Conservation (phyloP, 495 filamentous ascomycete species). For the Aspergillus baeticus region DNA sequence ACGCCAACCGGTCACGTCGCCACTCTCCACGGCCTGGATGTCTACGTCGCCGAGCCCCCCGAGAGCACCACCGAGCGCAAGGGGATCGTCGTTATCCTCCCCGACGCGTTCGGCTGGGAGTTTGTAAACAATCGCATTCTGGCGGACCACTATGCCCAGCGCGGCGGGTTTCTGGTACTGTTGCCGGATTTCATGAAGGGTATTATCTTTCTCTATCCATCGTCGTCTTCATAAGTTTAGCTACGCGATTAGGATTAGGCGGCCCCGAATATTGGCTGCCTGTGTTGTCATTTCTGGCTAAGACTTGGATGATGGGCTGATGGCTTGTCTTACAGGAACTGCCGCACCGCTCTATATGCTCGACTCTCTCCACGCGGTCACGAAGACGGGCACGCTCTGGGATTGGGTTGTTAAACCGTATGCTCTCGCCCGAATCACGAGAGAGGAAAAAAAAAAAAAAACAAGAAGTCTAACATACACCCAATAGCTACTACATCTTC, state of each 20-base stretch:
- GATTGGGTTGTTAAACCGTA: conserved; percentile 24
- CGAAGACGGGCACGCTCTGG: not conserved
- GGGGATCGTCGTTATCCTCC: conserved; percentile 52
- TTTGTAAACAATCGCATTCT: conserved; percentile 53
- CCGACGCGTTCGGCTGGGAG: conserved; percentile 60
- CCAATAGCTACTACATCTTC: conserved; percentile 21
- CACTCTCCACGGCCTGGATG: conserved; percentile 47
- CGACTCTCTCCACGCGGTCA: conserved; percentile 9
- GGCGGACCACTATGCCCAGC: conserved; percentile 51
- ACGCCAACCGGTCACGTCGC: conserved; percentile 26
- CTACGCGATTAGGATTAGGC: no score
- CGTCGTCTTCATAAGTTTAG: no score
- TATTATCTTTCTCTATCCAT: no score
- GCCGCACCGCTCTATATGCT: conserved; percentile 15
- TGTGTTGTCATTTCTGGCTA: not conserved
- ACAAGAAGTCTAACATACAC: not conserved
- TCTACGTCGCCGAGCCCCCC: conserved; percentile 46
- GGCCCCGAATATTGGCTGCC: no score
- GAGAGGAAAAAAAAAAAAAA: no score
- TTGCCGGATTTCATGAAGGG: conserved; percentile 62
- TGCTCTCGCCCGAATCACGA: not conserved
- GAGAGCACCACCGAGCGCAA: conserved; percentile 28
- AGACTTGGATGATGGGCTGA: no score
- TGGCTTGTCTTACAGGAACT: no score
- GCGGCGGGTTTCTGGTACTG: conserved; percentile 49